Conservation (phyloP, 2,329 filamentous ascomycete species). For the Fusarium albidum region DNA sequence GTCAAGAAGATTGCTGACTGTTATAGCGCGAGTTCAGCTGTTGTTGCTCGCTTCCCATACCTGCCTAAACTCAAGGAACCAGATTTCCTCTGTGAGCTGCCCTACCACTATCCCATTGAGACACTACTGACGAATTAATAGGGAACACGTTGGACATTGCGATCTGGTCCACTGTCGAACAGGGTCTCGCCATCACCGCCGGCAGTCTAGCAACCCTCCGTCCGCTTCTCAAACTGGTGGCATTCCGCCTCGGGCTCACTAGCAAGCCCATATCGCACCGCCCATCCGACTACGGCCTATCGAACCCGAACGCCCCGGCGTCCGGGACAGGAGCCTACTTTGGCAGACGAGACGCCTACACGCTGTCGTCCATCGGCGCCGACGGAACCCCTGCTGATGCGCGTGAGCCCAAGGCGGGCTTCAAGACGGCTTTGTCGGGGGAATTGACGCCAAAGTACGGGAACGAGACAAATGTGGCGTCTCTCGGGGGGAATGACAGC, state of each 20-base stretch:
- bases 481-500: conserved; percentile 17
- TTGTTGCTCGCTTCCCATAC: conserved; percentile 49
- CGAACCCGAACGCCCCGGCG: conserved; percentile 5
- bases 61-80: conserved; percentile 43
- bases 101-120: too few species aligned
- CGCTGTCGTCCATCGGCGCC: conserved; percentile 19
- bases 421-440: not conserved
- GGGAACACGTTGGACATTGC: conserved; percentile 50
- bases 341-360: conserved; percentile 14
- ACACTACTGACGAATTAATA: too few species aligned
- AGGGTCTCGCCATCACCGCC: conserved; percentile 54
- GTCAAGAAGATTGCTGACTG: not conserved
- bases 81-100: conserved; percentile 49
- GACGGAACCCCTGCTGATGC: not conserved
- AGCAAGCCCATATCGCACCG: conserved; percentile 23
- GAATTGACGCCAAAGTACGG: conserved; percentile 13
- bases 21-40: conserved; percentile 49
- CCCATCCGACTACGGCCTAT: conserved; percentile 19
- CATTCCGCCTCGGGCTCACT: conserved; percentile 21
- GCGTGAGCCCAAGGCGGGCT: not conserved
- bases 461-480: conserved; percentile 24
- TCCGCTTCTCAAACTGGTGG: conserved; percentile 45
- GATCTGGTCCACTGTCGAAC: conserved; percentile 56
- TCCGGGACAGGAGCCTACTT: conserved; percentile 28
- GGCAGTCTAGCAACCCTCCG: conserved; percentile 53